Evolutionary conservation across 23 red algal genomes (phyloP).

Genomic region (Gracilaria gracilis): DNA sequence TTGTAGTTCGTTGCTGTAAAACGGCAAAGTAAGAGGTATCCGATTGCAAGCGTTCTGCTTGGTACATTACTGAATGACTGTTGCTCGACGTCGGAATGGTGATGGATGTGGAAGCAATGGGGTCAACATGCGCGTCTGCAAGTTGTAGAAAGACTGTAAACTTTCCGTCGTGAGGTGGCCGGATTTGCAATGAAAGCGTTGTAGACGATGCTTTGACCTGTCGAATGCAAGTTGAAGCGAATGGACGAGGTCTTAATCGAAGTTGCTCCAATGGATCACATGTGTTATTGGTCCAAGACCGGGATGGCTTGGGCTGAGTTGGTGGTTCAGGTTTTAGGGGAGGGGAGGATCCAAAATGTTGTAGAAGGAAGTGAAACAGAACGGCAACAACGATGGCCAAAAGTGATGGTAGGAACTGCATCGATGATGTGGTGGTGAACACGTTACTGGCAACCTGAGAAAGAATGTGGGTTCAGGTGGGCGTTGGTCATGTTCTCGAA

Average conservation of each 20-base stretch:
- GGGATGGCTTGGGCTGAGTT: background rate
- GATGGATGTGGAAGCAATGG: constrained; percentile 4
- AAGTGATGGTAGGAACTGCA: background rate
- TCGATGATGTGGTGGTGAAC: background rate
- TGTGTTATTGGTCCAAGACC: background rate
- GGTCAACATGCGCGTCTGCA: background rate
- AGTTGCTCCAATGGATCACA: background rate
- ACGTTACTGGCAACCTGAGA: background rate
- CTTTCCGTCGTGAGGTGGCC: background rate
- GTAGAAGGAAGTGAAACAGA: background rate
- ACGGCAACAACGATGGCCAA: background rate
- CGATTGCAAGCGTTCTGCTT: background rate
- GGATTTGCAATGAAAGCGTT: background rate
- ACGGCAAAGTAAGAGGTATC: constrained; percentile 5
- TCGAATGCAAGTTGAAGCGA: constrained; percentile 18
- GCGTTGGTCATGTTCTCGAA: too few relatives aligned
- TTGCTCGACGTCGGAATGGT: background rate
- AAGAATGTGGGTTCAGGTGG: too few relatives aligned
- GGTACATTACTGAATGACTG: background rate
- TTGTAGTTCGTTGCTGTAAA: background rate
- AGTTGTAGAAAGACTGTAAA: constrained; percentile 8
- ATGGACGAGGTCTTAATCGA: constrained; percentile 7
- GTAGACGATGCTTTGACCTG: background rate
- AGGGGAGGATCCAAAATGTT: background rate
- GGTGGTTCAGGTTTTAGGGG: background rate